A percentile compares a stretch with the other conserved stretches of the same genome.
Evolutionary conservation across 768 basidiomycete genomes (phyloP).

Genomic region (Mycena metata): DNA sequence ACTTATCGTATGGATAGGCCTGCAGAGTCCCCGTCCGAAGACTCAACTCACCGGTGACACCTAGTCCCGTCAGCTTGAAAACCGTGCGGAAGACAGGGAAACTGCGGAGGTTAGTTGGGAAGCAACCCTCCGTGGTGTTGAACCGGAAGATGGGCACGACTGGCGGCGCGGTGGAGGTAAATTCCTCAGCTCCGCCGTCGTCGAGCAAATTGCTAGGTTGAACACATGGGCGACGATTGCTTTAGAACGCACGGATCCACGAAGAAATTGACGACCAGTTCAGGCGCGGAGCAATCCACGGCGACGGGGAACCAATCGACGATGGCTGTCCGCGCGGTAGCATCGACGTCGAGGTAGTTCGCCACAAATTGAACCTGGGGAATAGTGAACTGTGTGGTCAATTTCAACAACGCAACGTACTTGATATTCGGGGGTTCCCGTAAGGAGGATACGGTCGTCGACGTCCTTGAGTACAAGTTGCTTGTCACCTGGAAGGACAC

Average conservation of each 20-base stretch:
- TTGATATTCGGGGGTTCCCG: neutral
- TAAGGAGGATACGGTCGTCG: conserved; percentile 6
- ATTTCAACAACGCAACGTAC: too few species aligned
- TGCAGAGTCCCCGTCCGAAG: conserved; percentile 2
- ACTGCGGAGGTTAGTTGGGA: neutral
- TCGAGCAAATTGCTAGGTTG: neutral
- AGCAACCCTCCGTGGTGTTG: conserved; percentile 2
- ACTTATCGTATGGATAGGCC: conserved; percentile 19
- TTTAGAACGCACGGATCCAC: conserved; percentile 7
- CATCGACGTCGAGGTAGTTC: conserved; percentile 16
- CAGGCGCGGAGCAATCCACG: neutral
- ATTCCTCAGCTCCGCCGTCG: neutral
- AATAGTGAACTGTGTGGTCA: neutral
- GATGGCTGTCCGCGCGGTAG: conserved; percentile 2
- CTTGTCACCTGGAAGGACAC: conserved; percentile 5
- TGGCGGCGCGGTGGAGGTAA: neutral
- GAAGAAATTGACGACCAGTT: conserved; percentile 16
- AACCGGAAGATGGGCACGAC: neutral
- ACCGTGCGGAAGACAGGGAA: conserved; percentile 22
- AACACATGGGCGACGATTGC: too few species aligned
- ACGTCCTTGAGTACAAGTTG: conserved; percentile 17
- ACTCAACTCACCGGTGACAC: neutral
- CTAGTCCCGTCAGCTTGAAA: conserved; percentile 1
- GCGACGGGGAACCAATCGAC: conserved; percentile 15
- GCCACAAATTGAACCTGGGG: conserved; percentile 8